A percentile compares a stretch with the other conserved stretches of the same genome.
Conservation (phyloP, 2,329 filamentous ascomycete species). For the Scleromitrula shiraiana region DNA sequence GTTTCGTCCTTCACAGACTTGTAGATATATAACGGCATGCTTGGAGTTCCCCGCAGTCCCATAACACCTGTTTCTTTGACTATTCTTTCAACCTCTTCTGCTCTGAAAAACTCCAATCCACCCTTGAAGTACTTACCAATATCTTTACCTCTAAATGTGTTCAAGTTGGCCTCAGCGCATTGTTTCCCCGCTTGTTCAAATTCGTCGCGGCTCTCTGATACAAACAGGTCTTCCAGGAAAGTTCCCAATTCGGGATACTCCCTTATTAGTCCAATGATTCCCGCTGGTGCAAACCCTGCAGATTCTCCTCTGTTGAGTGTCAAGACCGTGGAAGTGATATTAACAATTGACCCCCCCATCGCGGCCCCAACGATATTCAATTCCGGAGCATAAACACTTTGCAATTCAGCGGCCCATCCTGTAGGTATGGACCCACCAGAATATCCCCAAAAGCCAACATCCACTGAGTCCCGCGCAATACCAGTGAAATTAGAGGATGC, state of each 20-base stretch:
- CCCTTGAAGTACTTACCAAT: background rate
- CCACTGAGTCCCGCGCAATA: background rate
- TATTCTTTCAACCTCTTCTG: too few species aligned
- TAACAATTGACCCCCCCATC: conserved; percentile 39
- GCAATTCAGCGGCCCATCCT: conserved; percentile 45
- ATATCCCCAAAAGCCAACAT: conserved; percentile 42
- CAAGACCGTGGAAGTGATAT: conserved; percentile 32
- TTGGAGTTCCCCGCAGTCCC: background rate
- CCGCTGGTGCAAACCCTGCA: conserved; percentile 21
- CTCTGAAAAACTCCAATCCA: background rate
- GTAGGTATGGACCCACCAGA: conserved; percentile 46
- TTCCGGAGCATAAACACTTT: conserved; percentile 44
- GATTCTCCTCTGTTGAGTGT: conserved; percentile 28
- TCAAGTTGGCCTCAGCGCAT: conserved; percentile 23
- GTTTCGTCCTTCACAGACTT: background rate
- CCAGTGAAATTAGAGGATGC: background rate
- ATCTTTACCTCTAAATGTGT: conserved; percentile 19
- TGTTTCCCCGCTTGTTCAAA: conserved; percentile 27
- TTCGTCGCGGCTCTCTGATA: conserved; percentile 22
- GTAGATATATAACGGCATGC: background rate
- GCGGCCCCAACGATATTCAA: conserved; percentile 41
- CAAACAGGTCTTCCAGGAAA: conserved; percentile 12
- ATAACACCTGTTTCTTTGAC: background rate
- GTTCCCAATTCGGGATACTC: background rate
- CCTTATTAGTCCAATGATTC: conserved; percentile 6